Percentiles rank a stretch among this genome's conserved stretches.
These are phyloP conservation scores for Colletotrichum cordylinicola DNA, from an alignment of 2,329 filamentous ascomycete genomes.

Conservation along the genomic window DNA sequence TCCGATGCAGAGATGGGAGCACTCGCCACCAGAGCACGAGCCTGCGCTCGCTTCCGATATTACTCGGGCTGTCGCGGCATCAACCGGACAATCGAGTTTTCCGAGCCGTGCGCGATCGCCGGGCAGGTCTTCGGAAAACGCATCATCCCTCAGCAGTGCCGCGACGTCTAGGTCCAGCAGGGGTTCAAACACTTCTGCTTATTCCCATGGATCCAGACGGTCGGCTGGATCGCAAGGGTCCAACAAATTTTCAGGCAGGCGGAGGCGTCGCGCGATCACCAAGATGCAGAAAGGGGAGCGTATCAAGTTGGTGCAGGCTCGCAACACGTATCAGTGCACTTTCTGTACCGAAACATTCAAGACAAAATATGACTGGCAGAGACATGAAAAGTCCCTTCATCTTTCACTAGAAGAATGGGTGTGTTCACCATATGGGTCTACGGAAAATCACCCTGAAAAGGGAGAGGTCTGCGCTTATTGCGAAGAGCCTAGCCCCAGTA, in stretches of 20 bases:
- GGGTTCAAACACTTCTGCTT: slow-evolving; percentile 28
- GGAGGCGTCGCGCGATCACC: background rate
- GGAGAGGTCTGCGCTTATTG: slow-evolving; percentile 47
- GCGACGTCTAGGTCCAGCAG: slow-evolving; percentile 16
- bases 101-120: slow-evolving; percentile 20
- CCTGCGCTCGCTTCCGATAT: slow-evolving; percentile 24
- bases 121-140: slow-evolving; percentile 28
- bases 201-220: slow-evolving; percentile 32
- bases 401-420: slow-evolving; percentile 53
- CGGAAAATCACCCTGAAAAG: slow-evolving; percentile 44
- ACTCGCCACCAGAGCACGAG: slow-evolving; percentile 29
- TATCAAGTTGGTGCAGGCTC: background rate
- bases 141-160: slow-evolving; percentile 11
- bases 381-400: slow-evolving; percentile 56
- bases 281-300: background rate
- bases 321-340: slow-evolving; percentile 44
- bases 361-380: slow-evolving; percentile 50
- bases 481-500: slow-evolving; percentile 32
- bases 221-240: slow-evolving; percentile 19
- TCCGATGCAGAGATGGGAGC: slow-evolving; percentile 23
- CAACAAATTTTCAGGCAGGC: background rate
- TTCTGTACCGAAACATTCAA: slow-evolving; percentile 53
- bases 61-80: slow-evolving; percentile 24
- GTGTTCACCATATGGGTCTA: slow-evolving; percentile 42
- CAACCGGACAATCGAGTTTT: background rate